These are phyloP conservation scores for Penicillium coprophilum DNA, from an alignment of 495 filamentous ascomycete species.

Conservation along the genomic window DNA sequence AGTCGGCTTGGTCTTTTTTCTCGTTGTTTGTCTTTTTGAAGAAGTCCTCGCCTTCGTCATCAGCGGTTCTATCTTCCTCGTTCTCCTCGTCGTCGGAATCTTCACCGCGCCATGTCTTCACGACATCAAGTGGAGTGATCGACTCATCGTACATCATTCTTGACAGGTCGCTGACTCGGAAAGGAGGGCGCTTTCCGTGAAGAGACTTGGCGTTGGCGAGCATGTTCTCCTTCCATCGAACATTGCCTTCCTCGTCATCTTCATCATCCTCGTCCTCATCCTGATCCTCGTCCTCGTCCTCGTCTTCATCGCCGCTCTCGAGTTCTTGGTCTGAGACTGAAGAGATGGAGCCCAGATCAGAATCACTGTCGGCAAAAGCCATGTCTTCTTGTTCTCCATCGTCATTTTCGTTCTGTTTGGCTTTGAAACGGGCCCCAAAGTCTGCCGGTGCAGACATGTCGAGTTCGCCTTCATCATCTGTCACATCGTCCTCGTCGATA, in stretches of 20 bases:
- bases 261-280: slow-evolving; percentile 56
- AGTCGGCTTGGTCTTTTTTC: slow-evolving; percentile 65
- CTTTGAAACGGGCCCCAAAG: slow-evolving; percentile 43
- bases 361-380: slow-evolving; percentile 94
- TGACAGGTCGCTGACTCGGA: slow-evolving; percentile 75
- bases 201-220: slow-evolving; percentile 68
- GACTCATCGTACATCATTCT: slow-evolving; percentile 85
- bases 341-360: slow-evolving; percentile 90
- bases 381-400: slow-evolving; percentile 60
- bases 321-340: slow-evolving; percentile 60
- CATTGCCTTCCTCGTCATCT: slow-evolving; percentile 62
- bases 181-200: slow-evolving; percentile 65
- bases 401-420: slow-evolving; percentile 41
- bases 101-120: slow-evolving; percentile 76
- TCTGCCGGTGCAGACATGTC: slow-evolving; percentile 45
- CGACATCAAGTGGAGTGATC: slow-evolving; percentile 69
- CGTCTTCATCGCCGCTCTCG: slow-evolving; percentile 58
- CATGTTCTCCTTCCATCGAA: slow-evolving; percentile 86
- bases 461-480: slow-evolving; percentile 36
- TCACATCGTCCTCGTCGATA: slow-evolving; percentile 33
- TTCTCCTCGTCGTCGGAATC: slow-evolving; percentile 32
- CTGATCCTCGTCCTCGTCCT: slow-evolving; percentile 59
- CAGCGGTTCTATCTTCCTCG: slow-evolving; percentile 50
- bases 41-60: slow-evolving; percentile 76
- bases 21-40: slow-evolving; percentile 72